A percentile compares a stretch with the other conserved stretches of the same genome.
phyloP scores from a whole-genome alignment of 768 basidiomycete species.

The Lentinula sp. region DNA sequence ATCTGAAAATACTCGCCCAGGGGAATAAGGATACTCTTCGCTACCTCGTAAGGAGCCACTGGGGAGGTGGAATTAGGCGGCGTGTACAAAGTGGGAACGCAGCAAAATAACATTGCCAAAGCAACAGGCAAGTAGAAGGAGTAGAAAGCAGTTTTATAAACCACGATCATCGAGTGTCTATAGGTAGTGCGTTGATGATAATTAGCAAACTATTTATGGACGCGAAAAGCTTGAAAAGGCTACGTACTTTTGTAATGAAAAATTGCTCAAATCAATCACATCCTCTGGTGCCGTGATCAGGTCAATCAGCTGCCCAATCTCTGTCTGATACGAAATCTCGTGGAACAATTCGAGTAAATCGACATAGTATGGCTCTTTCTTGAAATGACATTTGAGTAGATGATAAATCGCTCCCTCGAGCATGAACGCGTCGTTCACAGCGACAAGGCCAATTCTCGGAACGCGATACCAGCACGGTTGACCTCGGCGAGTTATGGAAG shows the following conservation, averaged over 20 bases:
- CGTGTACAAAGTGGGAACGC: conserved; percentile 52
- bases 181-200: neutral
- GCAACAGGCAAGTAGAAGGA: conserved; percentile 99
- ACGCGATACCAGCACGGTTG: conserved; percentile 93
- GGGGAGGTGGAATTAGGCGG: conserved; percentile 54
- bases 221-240: neutral
- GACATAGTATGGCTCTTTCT: conserved; percentile 73
- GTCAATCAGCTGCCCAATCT: conserved; percentile 95
- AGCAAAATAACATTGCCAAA: conserved; percentile 78
- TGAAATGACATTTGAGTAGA: conserved; percentile 84
- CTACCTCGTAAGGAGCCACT: neutral
- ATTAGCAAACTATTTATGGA: neutral
- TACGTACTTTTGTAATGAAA: conserved; percentile 78
- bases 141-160: conserved; percentile 97
- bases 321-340: conserved; percentile 87
- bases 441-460: conserved; percentile 66
- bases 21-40: conserved; percentile 71
- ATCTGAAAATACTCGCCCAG: conserved; percentile 98
- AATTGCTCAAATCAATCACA: conserved; percentile 77
- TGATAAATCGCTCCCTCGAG: conserved; percentile 91
- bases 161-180: conserved; percentile 88
- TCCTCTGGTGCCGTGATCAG: conserved; percentile 94
- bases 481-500: conserved; percentile 85
- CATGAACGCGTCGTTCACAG: conserved; percentile 97
- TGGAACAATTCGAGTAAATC: conserved; percentile 90